Conservation (phyloP, 78 protist species). For the Salpingoeca rosetta region DNA sequence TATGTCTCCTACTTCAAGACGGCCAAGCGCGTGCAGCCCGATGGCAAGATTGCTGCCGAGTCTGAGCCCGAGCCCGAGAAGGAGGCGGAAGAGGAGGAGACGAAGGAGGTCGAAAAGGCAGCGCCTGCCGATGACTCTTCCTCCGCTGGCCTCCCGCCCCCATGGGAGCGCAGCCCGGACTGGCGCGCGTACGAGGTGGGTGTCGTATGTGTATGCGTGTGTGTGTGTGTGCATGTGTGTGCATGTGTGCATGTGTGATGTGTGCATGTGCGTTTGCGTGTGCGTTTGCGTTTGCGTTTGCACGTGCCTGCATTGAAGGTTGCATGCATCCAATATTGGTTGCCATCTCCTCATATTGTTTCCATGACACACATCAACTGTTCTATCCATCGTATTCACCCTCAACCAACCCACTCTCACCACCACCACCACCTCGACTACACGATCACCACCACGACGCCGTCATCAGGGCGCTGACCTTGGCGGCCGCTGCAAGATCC, state of each 20-base stretch:
- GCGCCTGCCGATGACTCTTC: neutral
- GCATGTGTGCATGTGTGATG: neutral
- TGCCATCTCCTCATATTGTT: too few species aligned
- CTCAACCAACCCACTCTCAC: too few species aligned
- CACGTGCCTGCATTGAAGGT: too few species aligned
- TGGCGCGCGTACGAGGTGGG: neutral
- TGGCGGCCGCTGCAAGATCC: neutral
- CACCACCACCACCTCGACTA: too few species aligned
- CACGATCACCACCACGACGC: neutral
- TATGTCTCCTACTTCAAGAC: conserved; percentile 40
- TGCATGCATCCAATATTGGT: too few species aligned
- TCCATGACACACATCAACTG: too few species aligned
- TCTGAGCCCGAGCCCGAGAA: neutral
- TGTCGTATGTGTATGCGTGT: neutral
- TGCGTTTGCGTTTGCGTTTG: neutral
- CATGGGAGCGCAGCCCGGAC: neutral
- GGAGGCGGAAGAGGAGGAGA: neutral
- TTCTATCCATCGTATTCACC: too few species aligned
- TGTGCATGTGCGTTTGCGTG: neutral
- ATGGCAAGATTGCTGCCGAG: neutral
- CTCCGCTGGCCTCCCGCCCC: neutral
- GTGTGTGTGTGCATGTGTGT: neutral
- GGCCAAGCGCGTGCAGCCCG: neutral
- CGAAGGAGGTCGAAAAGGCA: neutral
- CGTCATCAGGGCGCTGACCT: neutral